These are phyloP conservation scores for Ailanthus altissimus DNA, from an alignment of 345 rosid genomes.

Conservation along the genomic window DNA sequence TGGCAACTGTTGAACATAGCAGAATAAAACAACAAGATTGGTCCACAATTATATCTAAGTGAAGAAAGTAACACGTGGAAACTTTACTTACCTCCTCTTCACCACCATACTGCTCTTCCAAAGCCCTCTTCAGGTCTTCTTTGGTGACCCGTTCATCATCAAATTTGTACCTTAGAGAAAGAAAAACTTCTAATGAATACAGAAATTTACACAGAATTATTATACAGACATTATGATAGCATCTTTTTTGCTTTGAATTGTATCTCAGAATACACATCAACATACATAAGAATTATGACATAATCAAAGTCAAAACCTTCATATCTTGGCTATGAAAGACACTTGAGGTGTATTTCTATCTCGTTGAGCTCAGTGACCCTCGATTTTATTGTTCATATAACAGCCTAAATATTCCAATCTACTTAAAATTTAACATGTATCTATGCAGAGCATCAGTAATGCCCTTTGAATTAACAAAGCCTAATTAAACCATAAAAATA, in stretches of 20 bases:
- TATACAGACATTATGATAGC: not conserved
- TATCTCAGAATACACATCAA: not conserved
- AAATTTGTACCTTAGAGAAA: constrained; percentile 73
- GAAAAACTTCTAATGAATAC: not conserved
- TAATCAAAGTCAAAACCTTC: not conserved
- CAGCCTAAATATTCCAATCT: not conserved
- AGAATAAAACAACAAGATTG: constrained; percentile 26
- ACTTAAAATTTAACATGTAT: not conserved
- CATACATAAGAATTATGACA: not conserved
- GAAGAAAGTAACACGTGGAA: constrained; percentile 18
- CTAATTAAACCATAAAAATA: too few relatives aligned
- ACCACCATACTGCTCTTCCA: constrained; percentile 99
- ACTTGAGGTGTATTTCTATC: not conserved
- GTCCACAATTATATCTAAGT: constrained; percentile 9
- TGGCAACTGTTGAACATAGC: constrained; percentile 56
- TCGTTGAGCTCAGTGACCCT: not conserved
- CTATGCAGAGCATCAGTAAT: not conserved
- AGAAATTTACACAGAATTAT: not conserved
- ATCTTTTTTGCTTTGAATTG: not conserved
- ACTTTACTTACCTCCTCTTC: constrained; percentile 85
- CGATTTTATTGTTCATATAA: not conserved
- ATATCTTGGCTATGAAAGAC: not conserved
- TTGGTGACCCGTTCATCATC: constrained; percentile 99
- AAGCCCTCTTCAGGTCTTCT: constrained; percentile 84
- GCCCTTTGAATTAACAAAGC: not conserved